phyloP scores from a whole-genome alignment of 495 filamentous ascomycete species.

The Penicillium fimorum region DNA sequence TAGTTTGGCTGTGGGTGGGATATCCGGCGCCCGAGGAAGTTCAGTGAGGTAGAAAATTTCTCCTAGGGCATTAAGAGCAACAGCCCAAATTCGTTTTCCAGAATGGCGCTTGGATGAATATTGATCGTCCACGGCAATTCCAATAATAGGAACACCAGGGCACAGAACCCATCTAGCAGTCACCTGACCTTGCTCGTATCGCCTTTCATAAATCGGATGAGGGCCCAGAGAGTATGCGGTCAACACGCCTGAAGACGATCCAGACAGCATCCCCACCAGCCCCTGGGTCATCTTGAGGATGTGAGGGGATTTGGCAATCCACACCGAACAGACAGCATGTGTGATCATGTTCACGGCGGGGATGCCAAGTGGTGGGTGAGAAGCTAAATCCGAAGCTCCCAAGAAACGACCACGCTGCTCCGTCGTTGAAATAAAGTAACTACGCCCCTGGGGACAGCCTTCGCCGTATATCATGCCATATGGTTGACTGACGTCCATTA shows the following conservation, averaged over 20 bases:
- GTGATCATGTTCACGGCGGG: slow-evolving; percentile 61
- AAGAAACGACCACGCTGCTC: slow-evolving; percentile 80
- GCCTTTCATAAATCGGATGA: slow-evolving; percentile 61
- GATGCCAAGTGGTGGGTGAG: slow-evolving; percentile 60
- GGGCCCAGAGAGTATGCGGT: slow-evolving; percentile 76
- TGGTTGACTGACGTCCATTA: slow-evolving; percentile 83
- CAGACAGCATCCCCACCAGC: slow-evolving; percentile 75
- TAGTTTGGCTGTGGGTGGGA: slow-evolving; percentile 27
- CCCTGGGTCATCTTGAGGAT: slow-evolving; percentile 73
- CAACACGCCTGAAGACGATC: slow-evolving; percentile 83
- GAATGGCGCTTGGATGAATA: slow-evolving; percentile 67
- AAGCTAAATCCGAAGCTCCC: slow-evolving; percentile 48
- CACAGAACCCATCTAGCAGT: slow-evolving; percentile 86
- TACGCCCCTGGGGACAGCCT: slow-evolving; percentile 74
- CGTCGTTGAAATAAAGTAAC: slow-evolving; percentile 70
- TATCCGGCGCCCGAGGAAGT: slow-evolving; percentile 50
- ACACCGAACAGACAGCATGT: slow-evolving; percentile 72
- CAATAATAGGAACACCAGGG: slow-evolving; percentile 89
- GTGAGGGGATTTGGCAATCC: slow-evolving; percentile 82
- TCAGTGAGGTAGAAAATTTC: slow-evolving; percentile 84
- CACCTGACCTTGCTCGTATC: slow-evolving; percentile 69
- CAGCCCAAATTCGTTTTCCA: slow-evolving; percentile 76
- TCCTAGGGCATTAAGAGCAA: slow-evolving; percentile 84
- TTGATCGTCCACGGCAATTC: slow-evolving; percentile 79
- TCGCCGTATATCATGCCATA: slow-evolving; percentile 84